A percentile compares a stretch with the other conserved stretches of the same genome.
Conservation (phyloP, 176 grass and related monocot species). For the Pontederia paniculata region DNA sequence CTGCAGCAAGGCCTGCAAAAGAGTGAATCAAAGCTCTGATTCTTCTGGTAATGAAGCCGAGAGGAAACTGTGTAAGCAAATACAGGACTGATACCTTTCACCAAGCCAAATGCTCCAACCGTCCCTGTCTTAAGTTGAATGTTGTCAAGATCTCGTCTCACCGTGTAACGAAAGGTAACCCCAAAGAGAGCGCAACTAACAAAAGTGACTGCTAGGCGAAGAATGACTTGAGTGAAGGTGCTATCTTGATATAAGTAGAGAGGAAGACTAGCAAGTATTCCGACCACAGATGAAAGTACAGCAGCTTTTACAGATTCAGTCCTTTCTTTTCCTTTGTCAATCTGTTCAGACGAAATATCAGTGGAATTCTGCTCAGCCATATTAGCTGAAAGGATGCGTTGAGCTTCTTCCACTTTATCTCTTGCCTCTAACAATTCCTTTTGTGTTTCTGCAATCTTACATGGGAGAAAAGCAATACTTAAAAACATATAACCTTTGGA, state of each 20-base stretch:
- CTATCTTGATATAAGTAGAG: slow-evolving; percentile 14
- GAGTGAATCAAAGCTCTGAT: no score
- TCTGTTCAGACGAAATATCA: slow-evolving; percentile 25
- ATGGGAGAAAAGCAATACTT: neutral
- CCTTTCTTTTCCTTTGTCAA: slow-evolving; percentile 46
- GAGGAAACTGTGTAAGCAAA: no score
- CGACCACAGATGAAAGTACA: slow-evolving; percentile 9
- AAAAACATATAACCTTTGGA: neutral
- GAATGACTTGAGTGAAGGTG: slow-evolving; percentile 2
- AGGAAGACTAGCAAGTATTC: slow-evolving; percentile 8
- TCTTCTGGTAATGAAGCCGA: no score
- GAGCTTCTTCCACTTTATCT: slow-evolving; percentile 72
- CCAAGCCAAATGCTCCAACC: slow-evolving; percentile 9
- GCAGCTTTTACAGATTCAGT: slow-evolving; percentile 71
- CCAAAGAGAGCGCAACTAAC: slow-evolving; percentile 17
- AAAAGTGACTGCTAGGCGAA: slow-evolving; percentile 1
- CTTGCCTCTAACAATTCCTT: slow-evolving; percentile 64
- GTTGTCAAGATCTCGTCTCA: slow-evolving; percentile 15
- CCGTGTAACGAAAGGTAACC: slow-evolving; percentile 8
- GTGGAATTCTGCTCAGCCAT: slow-evolving; percentile 29
- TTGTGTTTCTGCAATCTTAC: slow-evolving; percentile 73
- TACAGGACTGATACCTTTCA: slow-evolving; percentile 6
- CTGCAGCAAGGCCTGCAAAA: slow-evolving; percentile 55
- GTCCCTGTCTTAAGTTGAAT: slow-evolving; percentile 17
- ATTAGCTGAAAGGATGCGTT: slow-evolving; percentile 39